phyloP scores from a whole-genome alignment of 108 stramenopile species.

The Nitzschia sp. region DNA sequence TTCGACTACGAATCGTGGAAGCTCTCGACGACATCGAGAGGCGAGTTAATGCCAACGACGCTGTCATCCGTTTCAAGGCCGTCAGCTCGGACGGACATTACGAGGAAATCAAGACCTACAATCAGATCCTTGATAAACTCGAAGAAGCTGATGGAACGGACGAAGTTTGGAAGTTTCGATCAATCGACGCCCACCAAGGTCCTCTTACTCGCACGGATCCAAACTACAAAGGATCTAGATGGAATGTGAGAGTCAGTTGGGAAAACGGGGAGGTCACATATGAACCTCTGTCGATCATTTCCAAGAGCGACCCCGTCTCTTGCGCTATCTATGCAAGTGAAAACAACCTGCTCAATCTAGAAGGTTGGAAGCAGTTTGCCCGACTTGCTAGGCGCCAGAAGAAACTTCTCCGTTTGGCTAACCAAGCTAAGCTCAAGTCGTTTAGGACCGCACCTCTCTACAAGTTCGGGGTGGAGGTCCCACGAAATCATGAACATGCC shows the following conservation, averaged over 20 bases:
- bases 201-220: conserved; percentile 7
- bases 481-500: conserved; percentile 28
- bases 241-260: conserved; percentile 4
- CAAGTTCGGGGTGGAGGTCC: too few species aligned
- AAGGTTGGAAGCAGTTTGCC: conserved; percentile 60
- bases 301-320: too few species aligned
- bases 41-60: background rate
- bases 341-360: conserved; percentile 28
- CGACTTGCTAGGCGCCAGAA: too few species aligned
- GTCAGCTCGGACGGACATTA: background rate
- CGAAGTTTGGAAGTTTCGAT: too few species aligned
- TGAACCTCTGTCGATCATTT: conserved; percentile 28
- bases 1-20: conserved; percentile 4
- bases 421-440: too few species aligned
- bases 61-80: background rate
- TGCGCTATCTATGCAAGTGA: conserved; percentile 40
- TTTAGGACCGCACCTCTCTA: too few species aligned
- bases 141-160: background rate
- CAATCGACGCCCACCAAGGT: conserved; percentile 26
- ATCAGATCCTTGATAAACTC: conserved; percentile 13
- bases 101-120: too few species aligned
- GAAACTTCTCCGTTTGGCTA: too few species aligned
- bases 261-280: conserved; percentile 27
- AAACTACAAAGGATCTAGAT: too few species aligned
- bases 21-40: background rate